phyloP scores from a whole-genome alignment of 352 stramenopile genomes.

The Pythium dissotocum region DNA sequence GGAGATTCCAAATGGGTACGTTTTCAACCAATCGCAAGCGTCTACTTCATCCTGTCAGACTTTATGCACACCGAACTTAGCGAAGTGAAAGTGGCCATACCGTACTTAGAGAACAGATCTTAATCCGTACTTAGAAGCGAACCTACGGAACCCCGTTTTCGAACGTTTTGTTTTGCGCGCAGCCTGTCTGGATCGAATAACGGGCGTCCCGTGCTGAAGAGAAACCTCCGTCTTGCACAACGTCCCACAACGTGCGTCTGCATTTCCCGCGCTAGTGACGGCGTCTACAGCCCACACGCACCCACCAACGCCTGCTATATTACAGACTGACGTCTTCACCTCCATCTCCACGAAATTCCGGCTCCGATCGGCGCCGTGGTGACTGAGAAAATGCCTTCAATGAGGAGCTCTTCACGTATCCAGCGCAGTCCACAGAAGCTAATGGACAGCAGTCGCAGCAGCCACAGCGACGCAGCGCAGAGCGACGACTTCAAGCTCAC shows the following conservation, averaged over 20 bases:
- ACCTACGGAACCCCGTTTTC: not conserved
- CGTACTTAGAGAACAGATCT: not conserved
- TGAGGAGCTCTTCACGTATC: not conserved
- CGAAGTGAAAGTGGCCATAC: not conserved
- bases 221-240: not conserved
- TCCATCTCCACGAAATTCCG: not conserved
- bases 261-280: not conserved
- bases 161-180: slow-evolving; percentile 1
- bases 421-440: not conserved
- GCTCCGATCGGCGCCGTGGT: not conserved
- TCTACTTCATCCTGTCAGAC: not conserved
- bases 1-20: not conserved
- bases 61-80: not conserved
- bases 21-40: not conserved
- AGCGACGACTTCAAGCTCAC: slow-evolving; percentile 12
- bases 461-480: not conserved
- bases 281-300: not conserved
- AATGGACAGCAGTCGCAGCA: not conserved
- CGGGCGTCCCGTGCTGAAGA: not conserved
- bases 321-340: not conserved
- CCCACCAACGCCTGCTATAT: not conserved
- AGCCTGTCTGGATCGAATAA: slow-evolving; percentile 5
- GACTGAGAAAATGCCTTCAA: not conserved
- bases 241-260: not conserved
- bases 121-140: not conserved